Conservation (phyloP, 2,329 filamentous ascomycete species). For the Fusarium sp. region DNA sequence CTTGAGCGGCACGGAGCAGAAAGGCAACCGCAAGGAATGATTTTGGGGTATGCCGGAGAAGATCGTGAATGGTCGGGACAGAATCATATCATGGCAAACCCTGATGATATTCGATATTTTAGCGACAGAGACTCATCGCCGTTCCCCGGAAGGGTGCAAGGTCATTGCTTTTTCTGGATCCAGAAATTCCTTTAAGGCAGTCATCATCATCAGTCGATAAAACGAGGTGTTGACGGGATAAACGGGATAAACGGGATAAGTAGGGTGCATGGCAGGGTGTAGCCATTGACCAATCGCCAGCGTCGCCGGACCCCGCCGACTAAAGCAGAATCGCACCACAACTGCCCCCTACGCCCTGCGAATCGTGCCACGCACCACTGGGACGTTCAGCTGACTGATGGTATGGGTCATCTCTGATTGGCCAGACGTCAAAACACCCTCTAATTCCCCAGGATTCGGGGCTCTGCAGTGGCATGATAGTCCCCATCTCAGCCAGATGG, state of each 20-base stretch:
- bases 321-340: slow-evolving; percentile 48
- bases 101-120: slow-evolving; percentile 1
- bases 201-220: slow-evolving; percentile 41
- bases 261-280: slow-evolving; percentile 36
- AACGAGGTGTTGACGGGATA: slow-evolving; percentile 44
- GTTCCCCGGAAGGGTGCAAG: slow-evolving; percentile 22
- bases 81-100: slow-evolving; percentile 40
- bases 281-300: slow-evolving; percentile 43
- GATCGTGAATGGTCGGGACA: slow-evolving; percentile 32
- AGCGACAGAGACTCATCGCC: slow-evolving; percentile 26
- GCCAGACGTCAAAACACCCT: slow-evolving; percentile 16
- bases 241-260: slow-evolving; percentile 50
- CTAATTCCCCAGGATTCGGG: slow-evolving; percentile 34
- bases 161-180: slow-evolving; percentile 27
- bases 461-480: slow-evolving; percentile 46
- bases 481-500: slow-evolving; percentile 38
- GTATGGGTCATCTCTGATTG: slow-evolving; percentile 26
- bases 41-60: slow-evolving; percentile 35
- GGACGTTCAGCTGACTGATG: slow-evolving; percentile 44
- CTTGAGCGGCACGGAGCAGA: slow-evolving; percentile 11
- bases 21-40: slow-evolving; percentile 6
- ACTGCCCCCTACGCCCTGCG: slow-evolving; percentile 25
- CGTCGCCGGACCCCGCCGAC: slow-evolving; percentile 46
- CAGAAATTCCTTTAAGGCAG: slow-evolving; percentile 26
- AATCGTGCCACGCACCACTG: slow-evolving; percentile 48